Conservation (phyloP, 2,329 filamentous ascomycete species). For the Pyricularia sp. region DNA sequence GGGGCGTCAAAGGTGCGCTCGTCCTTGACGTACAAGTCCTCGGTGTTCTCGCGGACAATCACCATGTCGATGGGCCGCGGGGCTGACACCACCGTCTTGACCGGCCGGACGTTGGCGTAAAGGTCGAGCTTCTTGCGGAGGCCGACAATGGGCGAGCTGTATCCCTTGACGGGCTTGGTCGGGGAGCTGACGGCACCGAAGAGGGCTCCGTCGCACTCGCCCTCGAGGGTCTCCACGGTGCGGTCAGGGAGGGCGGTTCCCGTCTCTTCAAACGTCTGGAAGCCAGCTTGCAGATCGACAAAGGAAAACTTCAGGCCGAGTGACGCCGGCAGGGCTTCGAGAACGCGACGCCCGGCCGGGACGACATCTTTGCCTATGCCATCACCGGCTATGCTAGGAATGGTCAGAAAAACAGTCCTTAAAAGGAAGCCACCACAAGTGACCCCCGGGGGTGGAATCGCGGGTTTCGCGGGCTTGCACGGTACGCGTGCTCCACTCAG, state of each 20-base stretch:
- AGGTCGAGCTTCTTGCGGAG: constrained; percentile 90
- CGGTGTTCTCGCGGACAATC: constrained; percentile 97
- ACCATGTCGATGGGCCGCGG: constrained; percentile 77
- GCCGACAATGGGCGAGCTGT: constrained; percentile 92
- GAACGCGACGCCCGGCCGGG: constrained; percentile 77
- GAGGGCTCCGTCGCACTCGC: constrained; percentile 87
- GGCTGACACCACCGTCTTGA: constrained; percentile 65
- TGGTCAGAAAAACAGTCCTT: too few species aligned
- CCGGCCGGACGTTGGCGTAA: constrained; percentile 93
- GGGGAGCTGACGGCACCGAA: constrained; percentile 95
- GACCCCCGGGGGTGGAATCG: constrained; percentile 17
- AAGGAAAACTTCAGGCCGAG: constrained; percentile 89
- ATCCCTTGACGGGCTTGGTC: constrained; percentile 78
- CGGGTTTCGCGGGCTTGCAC: constrained; percentile 34
- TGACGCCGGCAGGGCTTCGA: constrained; percentile 88
- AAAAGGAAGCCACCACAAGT: too few species aligned
- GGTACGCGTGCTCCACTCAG: too few species aligned
- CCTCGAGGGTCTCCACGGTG: constrained; percentile 78
- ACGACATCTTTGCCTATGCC: constrained; percentile 98
- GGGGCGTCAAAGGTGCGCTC: constrained; percentile 69
- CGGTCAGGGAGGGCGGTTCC: constrained; percentile 79
- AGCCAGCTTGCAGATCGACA: constrained; percentile 83
- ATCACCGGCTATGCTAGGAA: constrained; percentile 72
- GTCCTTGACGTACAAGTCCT: constrained; percentile 96
- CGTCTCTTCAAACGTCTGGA: constrained; percentile 82